Base-by-base conservation (phyloP, 306 rosid species). In the Pterocarpus macrocarpus region DNA sequence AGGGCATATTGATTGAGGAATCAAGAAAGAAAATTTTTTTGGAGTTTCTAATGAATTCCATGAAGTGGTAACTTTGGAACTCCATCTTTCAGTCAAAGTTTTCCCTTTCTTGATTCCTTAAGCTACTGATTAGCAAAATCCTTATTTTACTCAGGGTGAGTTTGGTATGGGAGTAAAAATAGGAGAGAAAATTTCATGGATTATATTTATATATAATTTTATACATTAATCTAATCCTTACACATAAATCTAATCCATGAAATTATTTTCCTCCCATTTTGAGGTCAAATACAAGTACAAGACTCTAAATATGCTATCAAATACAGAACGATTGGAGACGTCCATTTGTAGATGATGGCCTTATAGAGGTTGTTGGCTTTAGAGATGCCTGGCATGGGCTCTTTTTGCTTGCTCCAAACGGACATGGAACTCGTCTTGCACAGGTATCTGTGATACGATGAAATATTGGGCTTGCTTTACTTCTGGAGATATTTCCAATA, bases 361-460 rank as follows among this genome's bases (percentile, higher is more conserved):
- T 78, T 75, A 36, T 95, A 74, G 99, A 95, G 85, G 89, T 95
- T 36, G 99, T 95, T 62, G 99, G 99, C 12, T 95, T 95, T 85
- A 88, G 93, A 86, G 87, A 92, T 89, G 99, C 97, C 45, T 95
- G 99, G 99, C 99, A 95, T 78, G 99, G 99, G 73, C 98, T 95
- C 62, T 90, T 88, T 81, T 77, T 95, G 91, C 93, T 93, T 50
- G 86, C 94, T 76, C 99, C 99, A 34, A 93, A 92, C 1, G 99
- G 99, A 61, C 99, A 95, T 78, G 99, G 99, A 68, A 90, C 99
- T 80, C 99, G 99, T 75, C 99, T 95, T 87, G 93, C 97, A 17
- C 99, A 95, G 97, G 99, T 91, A 78, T 69, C 71, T 57, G 61
- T 58, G 2, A 41, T 69, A 36, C 9, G 5, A 16, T 22, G 85